These are phyloP conservation scores for Erysimum cheiri DNA, from an alignment of 441 rosid genomes.

Conservation along the genomic window DNA sequence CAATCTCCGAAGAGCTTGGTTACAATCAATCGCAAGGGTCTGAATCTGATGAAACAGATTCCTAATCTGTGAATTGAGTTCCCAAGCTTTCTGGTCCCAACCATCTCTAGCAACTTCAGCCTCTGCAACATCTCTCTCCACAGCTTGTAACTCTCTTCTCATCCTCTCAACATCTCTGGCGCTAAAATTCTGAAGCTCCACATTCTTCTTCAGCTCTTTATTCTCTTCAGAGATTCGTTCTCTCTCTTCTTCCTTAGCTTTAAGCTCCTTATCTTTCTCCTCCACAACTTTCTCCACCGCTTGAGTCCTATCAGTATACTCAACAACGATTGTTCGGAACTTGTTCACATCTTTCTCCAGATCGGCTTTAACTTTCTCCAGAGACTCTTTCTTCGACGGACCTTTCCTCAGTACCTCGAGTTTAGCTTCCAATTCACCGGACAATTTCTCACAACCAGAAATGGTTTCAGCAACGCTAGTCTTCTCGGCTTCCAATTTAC, in stretches of 20 bases:
- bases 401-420: conserved; percentile 57
- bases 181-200: conserved; percentile 75
- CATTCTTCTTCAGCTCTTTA: conserved; percentile 71
- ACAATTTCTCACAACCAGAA: conserved; percentile 45
- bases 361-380: conserved; percentile 61
- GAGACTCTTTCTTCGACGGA: conserved; percentile 61
- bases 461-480: conserved; percentile 47
- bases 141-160: conserved; percentile 87
- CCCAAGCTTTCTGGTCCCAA: conserved; percentile 92
- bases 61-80: conserved; percentile 55
- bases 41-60: conserved; percentile 74
- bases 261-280: conserved; percentile 64
- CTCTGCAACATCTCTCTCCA: conserved; percentile 80
- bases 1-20: conserved; percentile 75
- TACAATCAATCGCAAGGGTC: conserved; percentile 71
- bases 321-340: conserved; percentile 62
- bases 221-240: conserved; percentile 66
- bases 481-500: conserved; percentile 71
- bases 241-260: conserved; percentile 66
- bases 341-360: conserved; percentile 75
- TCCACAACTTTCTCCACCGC: conserved; percentile 56
- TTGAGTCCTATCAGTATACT: conserved; percentile 48
- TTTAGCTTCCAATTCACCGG: conserved; percentile 52
- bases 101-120: conserved; percentile 67
- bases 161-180: conserved; percentile 90